phyloP scores from a whole-genome alignment of 306 rosid genomes.

The Cajanus cajan region DNA sequence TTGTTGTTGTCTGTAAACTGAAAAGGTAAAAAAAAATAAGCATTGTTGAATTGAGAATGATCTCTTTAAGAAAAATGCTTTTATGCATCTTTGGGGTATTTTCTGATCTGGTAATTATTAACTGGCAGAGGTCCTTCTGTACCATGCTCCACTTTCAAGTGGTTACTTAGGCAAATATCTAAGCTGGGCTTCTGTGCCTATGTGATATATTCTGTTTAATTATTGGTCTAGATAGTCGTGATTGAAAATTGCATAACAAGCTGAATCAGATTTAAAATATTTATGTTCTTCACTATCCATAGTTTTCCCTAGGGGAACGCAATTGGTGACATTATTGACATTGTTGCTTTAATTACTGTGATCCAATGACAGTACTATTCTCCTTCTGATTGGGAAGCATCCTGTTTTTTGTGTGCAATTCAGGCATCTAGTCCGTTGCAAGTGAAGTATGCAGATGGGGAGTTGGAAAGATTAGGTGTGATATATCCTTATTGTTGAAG shows the following conservation, averaged over 20 bases:
- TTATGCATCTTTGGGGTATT: conserved; percentile 35
- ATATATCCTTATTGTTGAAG: conserved; percentile 32
- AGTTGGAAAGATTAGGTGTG: conserved; percentile 88
- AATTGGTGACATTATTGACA: background rate
- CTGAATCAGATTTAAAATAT: background rate
- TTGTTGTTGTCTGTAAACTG: background rate
- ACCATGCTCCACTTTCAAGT: conserved; percentile 42
- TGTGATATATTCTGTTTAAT: background rate
- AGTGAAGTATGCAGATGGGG: conserved; percentile 97
- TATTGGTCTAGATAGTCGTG: background rate
- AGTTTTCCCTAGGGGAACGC: background rate
- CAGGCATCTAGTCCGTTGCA: conserved; percentile 97
- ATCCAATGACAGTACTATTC: conserved; percentile 11
- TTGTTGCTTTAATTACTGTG: conserved; percentile 23
- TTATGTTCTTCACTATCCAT: background rate
- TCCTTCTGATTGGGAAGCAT: conserved; percentile 30
- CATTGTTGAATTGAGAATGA: background rate
- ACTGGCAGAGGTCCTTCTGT: conserved; percentile 34
- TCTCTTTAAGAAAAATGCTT: conserved; percentile 25
- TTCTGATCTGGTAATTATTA: conserved; percentile 40
- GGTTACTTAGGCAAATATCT: conserved; percentile 29
- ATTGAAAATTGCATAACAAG: background rate
- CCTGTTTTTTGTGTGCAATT: conserved; percentile 41
- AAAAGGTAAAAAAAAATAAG: background rate
- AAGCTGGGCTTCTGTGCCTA: conserved; percentile 41